Evolutionary conservation across 2,329 filamentous ascomycete species (phyloP), one percentile per base, ranked within the genome.

Genomic region (Teratosphaeria pseudoeucalypti): DNA sequence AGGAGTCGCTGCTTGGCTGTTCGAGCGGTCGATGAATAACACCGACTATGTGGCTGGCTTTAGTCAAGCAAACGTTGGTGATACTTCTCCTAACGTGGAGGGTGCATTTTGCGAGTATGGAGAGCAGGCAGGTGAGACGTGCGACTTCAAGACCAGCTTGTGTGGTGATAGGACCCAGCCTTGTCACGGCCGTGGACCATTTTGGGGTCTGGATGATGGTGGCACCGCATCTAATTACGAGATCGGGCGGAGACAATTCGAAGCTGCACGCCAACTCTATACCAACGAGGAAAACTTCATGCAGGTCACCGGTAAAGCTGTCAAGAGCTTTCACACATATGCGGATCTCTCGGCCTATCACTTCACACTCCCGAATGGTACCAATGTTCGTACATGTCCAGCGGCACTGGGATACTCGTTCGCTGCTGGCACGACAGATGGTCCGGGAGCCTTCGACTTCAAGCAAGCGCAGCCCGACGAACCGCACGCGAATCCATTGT

Each of bases 31-130:
- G 1, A 79, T 87, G 55, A 71, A 76, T 2, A 74, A 73, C n/a
- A 77, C 84, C 2, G 82, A 81, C 10, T 96, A 95, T 66, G 89
- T 96, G 1, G 91, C 92, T 2, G 92, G 90, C 4, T 97, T 96
- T 72, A 94, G 90, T 0, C 92, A 96, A 72, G 85, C 92, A 11
- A 96, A 87, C 64, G 90, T 96, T 23, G 92, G 90, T 26, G 92
- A 97, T 68, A 95, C 91, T 0, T 89, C 87, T 1, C 92, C 92
- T 1, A 96, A 96, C 67, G 84, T 92, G 0, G 80, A 90, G 6
- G 92, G 92, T 1, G 90, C 92, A 1, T 95, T 85, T 78, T 96
- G 92, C 66, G 91, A 96, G 71, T 91, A 94, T 70, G 89, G 88
- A 3, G 85, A 88, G 1, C 71, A 74, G 49, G 67, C 65, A 6